A percentile compares a stretch with the other conserved stretches of the same genome.
Conservation (phyloP, 805 yeast genomes). For the Candida peoriensis region DNA sequence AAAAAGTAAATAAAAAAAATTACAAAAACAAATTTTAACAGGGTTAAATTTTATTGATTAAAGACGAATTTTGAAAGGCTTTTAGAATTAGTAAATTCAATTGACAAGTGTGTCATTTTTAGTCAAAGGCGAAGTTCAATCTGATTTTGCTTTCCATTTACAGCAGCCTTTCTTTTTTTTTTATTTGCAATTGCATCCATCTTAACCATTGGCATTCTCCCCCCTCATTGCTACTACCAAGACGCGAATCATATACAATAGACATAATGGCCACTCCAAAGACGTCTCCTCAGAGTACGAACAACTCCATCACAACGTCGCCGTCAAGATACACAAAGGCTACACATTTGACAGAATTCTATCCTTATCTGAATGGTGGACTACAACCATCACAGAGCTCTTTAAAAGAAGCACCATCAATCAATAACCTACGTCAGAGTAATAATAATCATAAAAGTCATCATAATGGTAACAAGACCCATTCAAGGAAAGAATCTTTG, state of each 20-base stretch:
- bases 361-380: conserved; percentile 24
- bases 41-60: no score
- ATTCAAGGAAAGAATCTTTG: conserved; percentile 14
- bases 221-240: no score
- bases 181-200: no score
- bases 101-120: no score
- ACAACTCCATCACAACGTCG: conserved; percentile 27
- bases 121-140: no score
- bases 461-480: background rate
- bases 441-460: background rate
- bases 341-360: conserved; percentile 24
- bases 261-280: conserved; percentile 6
- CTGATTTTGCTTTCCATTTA: no score
- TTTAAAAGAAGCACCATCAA: background rate
- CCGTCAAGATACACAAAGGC: conserved; percentile 21
- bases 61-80: no score
- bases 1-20: no score
- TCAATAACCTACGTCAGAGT: conserved; percentile 7
- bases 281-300: conserved; percentile 20
- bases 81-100: no score
- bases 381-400: conserved; percentile 12
- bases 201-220: no score
- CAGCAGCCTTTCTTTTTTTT: no score
- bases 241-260: background rate
- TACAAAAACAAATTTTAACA: no score